Evolutionary conservation across 805 yeast genomes (phyloP), one percentile per base, ranked within the genome.

Genomic region (Cyberlindnera japonica): DNA sequence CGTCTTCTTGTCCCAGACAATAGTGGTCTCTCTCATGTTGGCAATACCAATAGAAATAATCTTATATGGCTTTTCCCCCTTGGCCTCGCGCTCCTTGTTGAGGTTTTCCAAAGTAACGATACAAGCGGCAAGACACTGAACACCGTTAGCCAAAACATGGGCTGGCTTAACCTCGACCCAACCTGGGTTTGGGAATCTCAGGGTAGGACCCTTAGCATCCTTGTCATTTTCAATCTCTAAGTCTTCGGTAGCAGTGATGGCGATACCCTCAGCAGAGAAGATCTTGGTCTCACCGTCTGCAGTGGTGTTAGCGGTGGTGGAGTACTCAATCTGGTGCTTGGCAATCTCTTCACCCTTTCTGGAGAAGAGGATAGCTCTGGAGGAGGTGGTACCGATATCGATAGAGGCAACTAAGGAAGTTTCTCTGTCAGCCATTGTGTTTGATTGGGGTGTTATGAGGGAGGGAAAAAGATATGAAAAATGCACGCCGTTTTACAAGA

Each of bases 111-210:
- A 65, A 21, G 79, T 67, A 31, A 74, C 67, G 50, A 81, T 63
- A 54, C 84, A 77, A 18, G 79, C 79, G 33, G 80, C 80, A 25
- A 90, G 67, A 68, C 97, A 90, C 57, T 81, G 83, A 28, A 81
- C 72, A 20, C 89, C 90, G 54, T 88, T 83, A 48, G 82, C 83
- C 50, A 88, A 71, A 33, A 90, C 79, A 61, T 83, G 89, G 37
- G 75, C 75, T 10, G 96, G 96, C 69, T 84, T 83, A 64, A 93
- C 89, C 66, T 90, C 96, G 26, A 88, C 93, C 96, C 96, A 89
- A 23, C 95, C 93, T 3, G 91, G 89, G 48, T 77, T 74, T 3
- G 93, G 91, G 60, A 81, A 83, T 44, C 79, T 64, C 39, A 83
- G 65, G n/a, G 93, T 83, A 37, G 90, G 89, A 24, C 78, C 80